Base-by-base conservation (phyloP, 2,329 filamentous ascomycete species). In the Nothophoma quercina region DNA sequence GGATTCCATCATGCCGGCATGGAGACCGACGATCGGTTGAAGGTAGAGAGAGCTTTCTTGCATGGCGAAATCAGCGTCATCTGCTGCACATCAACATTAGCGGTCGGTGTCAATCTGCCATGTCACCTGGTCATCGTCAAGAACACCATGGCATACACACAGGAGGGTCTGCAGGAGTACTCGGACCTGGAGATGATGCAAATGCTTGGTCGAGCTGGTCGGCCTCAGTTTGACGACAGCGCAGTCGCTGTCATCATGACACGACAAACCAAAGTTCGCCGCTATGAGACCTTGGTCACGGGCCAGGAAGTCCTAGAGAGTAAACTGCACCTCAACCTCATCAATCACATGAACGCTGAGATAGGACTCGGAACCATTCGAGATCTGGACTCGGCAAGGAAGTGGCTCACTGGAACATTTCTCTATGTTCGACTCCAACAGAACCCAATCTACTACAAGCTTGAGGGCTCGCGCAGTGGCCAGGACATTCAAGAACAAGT, bases 161-260 rank as follows among this genome's bases (percentile, higher is more conserved):
- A 75, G 25, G 74, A 81, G 6, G 80, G 75, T 7, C 64, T 84
- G 29, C 83, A 86, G 48, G 90, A 95, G 68, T 92, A 91, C 60
- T 86, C 89, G 0, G 90, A 95, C 67, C 78, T 96, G 5, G 91
- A 96, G 61, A 83, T 93, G 56, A 93, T 93, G 88, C 91, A 96
- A 64, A 96, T 96, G 91, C 83, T 96, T 40, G 91, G 91, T 6
- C 85, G 91, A 58, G 91, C 91, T 42, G 91, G 91, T 1, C 81
- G 91, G 16, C 91, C 91, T 5, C 91, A 96, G 65, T 96, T 93
- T 57, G 91, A 93, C 62, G 81, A 85, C 41, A 89, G 78, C 51
- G 91, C 89, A 3, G 82, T 86, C 30, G 91, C 89, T 9, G 86
- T 95, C 13, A 93, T 96, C 47, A 85, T 96, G 77, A 95, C 91